Percentiles rank a stretch among this genome's conserved stretches.
Evolutionary conservation across 352 stramenopile species (phyloP).

Genomic region (Phytophthora foliorum): DNA sequence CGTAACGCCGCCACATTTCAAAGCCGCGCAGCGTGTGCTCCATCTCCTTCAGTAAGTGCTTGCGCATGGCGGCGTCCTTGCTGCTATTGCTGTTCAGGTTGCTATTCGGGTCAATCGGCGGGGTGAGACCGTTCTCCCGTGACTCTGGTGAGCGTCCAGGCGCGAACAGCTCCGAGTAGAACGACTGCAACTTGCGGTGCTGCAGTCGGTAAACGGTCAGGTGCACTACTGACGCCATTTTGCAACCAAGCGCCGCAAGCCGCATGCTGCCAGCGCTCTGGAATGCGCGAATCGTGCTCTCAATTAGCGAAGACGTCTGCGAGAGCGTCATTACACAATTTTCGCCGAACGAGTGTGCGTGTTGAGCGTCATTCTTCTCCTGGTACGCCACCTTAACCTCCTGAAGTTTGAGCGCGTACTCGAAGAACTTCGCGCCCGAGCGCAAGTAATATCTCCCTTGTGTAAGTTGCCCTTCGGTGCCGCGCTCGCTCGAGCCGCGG

Average conservation of each 20-base stretch:
- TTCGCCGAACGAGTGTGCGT: constrained; percentile 69
- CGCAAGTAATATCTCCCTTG: constrained; percentile 82
- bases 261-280: constrained; percentile 67
- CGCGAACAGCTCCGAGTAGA: constrained; percentile 86
- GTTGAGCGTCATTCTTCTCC: constrained; percentile 68
- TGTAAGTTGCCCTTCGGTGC: constrained; percentile 56
- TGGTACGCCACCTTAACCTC: constrained; percentile 87
- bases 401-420: constrained; percentile 81
- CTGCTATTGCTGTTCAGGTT: constrained; percentile 58
- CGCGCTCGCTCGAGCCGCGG: constrained; percentile 53
- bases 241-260: constrained; percentile 85
- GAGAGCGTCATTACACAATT: constrained; percentile 75
- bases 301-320: constrained; percentile 84
- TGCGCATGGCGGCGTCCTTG: constrained; percentile 72
- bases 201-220: constrained; percentile 86
- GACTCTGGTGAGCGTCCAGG: constrained; percentile 80
- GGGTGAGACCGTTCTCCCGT: constrained; percentile 75
- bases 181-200: constrained; percentile 79
- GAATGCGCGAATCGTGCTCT: constrained; percentile 79
- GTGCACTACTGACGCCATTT: constrained; percentile 82
- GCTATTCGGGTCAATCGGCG: constrained; percentile 62
- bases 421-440: constrained; percentile 86
- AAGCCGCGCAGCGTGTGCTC: constrained; percentile 87
- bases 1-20: constrained; percentile 90
- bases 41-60: constrained; percentile 87